Evolutionary conservation across 352 stramenopile genomes (phyloP).

Genomic region (Thalassiosira gravida): DNA sequence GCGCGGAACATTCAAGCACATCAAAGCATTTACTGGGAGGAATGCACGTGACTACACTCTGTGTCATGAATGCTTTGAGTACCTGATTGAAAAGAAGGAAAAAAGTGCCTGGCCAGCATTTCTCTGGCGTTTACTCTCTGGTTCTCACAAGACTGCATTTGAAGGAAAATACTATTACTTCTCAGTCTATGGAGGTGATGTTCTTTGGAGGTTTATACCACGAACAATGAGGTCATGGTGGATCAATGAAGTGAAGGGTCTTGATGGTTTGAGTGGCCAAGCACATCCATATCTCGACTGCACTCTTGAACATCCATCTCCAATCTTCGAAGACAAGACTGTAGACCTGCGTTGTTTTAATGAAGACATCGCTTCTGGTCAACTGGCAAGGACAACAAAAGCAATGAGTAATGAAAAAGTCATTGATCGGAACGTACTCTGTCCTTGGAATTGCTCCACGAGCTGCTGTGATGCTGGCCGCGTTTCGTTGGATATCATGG

Average conservation of each 20-base stretch:
- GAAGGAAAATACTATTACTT: background rate
- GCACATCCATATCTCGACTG: background rate
- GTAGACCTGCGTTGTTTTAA: background rate
- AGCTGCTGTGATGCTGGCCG: background rate
- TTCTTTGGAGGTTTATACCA: slow-evolving; percentile 21
- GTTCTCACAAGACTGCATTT: background rate
- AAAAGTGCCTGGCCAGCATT: background rate
- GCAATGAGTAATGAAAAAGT: slow-evolving; percentile 18
- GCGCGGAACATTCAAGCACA: background rate
- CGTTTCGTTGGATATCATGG: background rate
- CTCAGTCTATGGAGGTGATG: background rate
- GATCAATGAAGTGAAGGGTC: background rate
- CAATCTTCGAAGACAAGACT: slow-evolving; percentile 24
- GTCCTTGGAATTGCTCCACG: slow-evolving; percentile 17
- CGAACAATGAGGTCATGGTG: slow-evolving; percentile 18
- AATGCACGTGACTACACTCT: background rate
- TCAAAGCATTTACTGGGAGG: background rate
- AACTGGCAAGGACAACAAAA: background rate
- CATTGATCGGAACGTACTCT: slow-evolving; percentile 17
- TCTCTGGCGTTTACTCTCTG: background rate
- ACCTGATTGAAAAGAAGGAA: background rate
- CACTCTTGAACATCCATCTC: background rate
- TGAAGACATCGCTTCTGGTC: slow-evolving; percentile 11
- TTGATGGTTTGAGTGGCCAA: background rate
- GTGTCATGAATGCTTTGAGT: background rate